Evolutionary conservation across 257 asterid genomes (phyloP), one percentile per base, ranked within the genome.

Genomic region (Echium plantagineum): DNA sequence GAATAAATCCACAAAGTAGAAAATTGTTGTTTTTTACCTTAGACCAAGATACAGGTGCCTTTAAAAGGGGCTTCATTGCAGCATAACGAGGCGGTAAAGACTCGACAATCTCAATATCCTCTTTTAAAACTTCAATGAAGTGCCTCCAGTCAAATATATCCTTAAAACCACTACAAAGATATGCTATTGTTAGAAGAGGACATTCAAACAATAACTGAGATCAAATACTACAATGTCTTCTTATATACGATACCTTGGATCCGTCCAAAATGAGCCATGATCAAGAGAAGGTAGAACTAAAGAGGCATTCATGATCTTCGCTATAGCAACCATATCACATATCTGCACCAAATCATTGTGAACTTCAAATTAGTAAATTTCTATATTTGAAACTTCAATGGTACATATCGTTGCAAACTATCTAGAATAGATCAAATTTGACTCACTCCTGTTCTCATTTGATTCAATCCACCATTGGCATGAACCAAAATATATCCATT

Each of bases 41-140:
- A 0, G 95, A 83, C 95, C 95, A 83, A 52, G 93, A 86, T 22
- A 86, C 76, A 0, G 95, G 93, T 1, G 93, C 93, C 69, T 81
- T 83, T 26, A 58, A 55, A 57, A 73, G 55, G 35, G 87, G 89
- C 5, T 31, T 64, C 59, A 79, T 31, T 1, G 77, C 65, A 46
- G 85, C 85, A 63, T 71, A 76, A 2, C 60, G 61, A 0, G 68
- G 26, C 38, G 93, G 93, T 81, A 86, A 55, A 38, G 60, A 54
- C 48, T 83, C 94, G 10, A 83, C 84, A 47, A 86, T 78, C 66
- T 77, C 74, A 18, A 86, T 74, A 46, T 86, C 95, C 0, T 81
- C 85, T 38, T 46, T 79, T 12, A 86, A 61, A 15, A 70, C 87
- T 6, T 81, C 76, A 5, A 83, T 76, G 66, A 86, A 86, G 75